A percentile compares a stretch with the other conserved stretches of the same genome.
Evolutionary conservation across 352 stramenopile species (phyloP).

Genomic region (Phytophthora boehmeriae): DNA sequence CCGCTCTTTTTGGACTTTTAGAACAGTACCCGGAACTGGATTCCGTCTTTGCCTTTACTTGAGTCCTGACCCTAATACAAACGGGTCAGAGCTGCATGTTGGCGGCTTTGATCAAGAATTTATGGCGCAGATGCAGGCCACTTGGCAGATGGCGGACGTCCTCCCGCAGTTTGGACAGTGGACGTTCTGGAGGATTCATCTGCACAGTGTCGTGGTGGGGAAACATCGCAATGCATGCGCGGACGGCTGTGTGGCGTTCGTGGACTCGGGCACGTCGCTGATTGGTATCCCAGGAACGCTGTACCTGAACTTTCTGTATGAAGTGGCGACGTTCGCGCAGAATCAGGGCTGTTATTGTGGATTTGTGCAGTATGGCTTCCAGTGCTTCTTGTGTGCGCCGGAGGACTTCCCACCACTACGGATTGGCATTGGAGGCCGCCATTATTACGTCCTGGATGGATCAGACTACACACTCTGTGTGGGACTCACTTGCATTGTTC

Average conservation of each 20-base stretch:
- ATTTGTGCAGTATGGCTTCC: constrained; percentile 82
- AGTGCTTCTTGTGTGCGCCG: constrained; percentile 77
- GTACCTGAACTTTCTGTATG: constrained; percentile 79
- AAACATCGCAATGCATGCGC: constrained; percentile 47
- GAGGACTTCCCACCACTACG: constrained; percentile 69
- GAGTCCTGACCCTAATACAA: constrained; percentile 85
- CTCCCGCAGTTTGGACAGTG: constrained; percentile 80
- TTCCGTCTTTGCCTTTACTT: constrained; percentile 96
- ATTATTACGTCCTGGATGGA: constrained; percentile 75
- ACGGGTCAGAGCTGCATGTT: constrained; percentile 76
- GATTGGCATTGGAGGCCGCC: constrained; percentile 61
- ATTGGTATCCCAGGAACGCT: constrained; percentile 91
- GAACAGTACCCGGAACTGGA: constrained; percentile 67
- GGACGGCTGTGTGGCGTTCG: constrained; percentile 89
- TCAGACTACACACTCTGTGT: constrained; percentile 81
- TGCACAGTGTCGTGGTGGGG: constrained; percentile 70
- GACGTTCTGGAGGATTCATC: constrained; percentile 82
- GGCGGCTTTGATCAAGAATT: constrained; percentile 67
- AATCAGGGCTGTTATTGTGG: constrained; percentile 74
- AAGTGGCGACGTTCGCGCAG: constrained; percentile 67
- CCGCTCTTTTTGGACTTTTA: constrained; percentile 73
- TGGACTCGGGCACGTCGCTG: constrained; percentile 97
- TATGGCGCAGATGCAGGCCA: constrained; percentile 49
- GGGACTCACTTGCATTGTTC: constrained; percentile 74
- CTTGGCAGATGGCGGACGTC: constrained; percentile 78